These are phyloP conservation scores for Acacia pycnantha DNA, from an alignment of 331 rosid genomes.

Conservation along the genomic window DNA sequence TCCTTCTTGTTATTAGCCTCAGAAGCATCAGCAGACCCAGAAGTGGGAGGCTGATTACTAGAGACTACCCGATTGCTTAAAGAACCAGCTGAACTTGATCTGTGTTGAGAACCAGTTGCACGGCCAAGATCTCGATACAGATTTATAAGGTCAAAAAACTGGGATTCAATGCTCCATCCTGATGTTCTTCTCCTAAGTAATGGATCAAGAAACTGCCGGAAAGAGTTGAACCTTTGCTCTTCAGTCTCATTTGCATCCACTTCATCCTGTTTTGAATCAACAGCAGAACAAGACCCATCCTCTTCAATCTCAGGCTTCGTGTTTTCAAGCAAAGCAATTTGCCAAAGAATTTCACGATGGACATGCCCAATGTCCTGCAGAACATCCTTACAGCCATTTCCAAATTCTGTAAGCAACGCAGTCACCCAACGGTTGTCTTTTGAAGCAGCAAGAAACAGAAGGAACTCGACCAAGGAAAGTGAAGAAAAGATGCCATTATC, in stretches of 20 bases:
- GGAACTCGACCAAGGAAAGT: constrained; percentile 88
- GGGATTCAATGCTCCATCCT: constrained; percentile 94
- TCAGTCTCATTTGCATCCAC: constrained; percentile 66
- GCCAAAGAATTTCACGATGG: constrained; percentile 91
- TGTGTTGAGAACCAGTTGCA: constrained; percentile 64
- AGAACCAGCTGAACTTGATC: constrained; percentile 55
- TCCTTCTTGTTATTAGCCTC: constrained; percentile 61
- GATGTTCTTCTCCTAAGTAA: constrained; percentile 79
- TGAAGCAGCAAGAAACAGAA: constrained; percentile 94
- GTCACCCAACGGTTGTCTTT: constrained; percentile 97
- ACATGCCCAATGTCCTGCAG: constrained; percentile 83
- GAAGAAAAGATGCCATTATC: constrained; percentile 69
- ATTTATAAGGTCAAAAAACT: constrained; percentile 88
- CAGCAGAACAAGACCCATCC: constrained; percentile 57
- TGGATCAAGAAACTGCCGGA: constrained; percentile 95
- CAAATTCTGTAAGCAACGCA: constrained; percentile 89
- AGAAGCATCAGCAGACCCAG: constrained; percentile 62
- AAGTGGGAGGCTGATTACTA: constrained; percentile 43
- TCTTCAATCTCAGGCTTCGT: constrained; percentile 69
- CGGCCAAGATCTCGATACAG: constrained; percentile 91
- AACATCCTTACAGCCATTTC: constrained; percentile 86
- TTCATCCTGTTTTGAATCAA: constrained; percentile 74
- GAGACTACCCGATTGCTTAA: constrained; percentile 55
- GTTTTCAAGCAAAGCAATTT: constrained; percentile 89
- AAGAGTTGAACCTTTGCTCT: constrained; percentile 88